A percentile compares a stretch with the other conserved stretches of the same genome.
These are phyloP conservation scores for Candida lessepsii DNA, from an alignment of 805 yeast species.

Conservation along the genomic window DNA sequence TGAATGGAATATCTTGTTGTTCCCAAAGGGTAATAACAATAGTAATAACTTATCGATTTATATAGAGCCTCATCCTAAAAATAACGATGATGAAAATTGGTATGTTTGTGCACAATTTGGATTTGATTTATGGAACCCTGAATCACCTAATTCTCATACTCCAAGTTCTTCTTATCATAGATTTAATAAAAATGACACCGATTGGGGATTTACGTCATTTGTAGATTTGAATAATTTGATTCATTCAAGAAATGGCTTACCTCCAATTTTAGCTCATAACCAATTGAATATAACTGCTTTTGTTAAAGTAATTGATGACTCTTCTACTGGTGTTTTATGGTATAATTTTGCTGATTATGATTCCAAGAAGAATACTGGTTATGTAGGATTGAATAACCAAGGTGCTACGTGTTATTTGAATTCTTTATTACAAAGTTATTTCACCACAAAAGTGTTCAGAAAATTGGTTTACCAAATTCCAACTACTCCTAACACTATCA, in stretches of 20 bases:
- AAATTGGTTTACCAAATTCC: slow-evolving; percentile 89
- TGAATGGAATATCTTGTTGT: slow-evolving; percentile 69
- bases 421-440: slow-evolving; percentile 87
- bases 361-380: slow-evolving; percentile 85
- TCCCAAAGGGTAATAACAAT: slow-evolving; percentile 71
- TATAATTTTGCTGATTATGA: slow-evolving; percentile 81
- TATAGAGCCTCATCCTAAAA: slow-evolving; percentile 66
- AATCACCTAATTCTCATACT: slow-evolving; percentile 58
- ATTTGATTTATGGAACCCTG: slow-evolving; percentile 79
- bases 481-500: slow-evolving; percentile 45
- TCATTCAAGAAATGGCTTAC: slow-evolving; percentile 14
- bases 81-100: slow-evolving; percentile 48
- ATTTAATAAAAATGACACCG: slow-evolving; percentile 71
- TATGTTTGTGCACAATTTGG: slow-evolving; percentile 90
- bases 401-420: slow-evolving; percentile 98
- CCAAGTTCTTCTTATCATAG: slow-evolving; percentile 73
- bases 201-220: slow-evolving; percentile 94
- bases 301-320: slow-evolving; percentile 76
- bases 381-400: slow-evolving; percentile 89
- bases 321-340: slow-evolving; percentile 91
- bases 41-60: slow-evolving; percentile 63
- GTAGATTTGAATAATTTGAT: slow-evolving; percentile 52
- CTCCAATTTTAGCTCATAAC: slow-evolving; percentile 50
- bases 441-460: slow-evolving; percentile 78
- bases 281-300: slow-evolving; percentile 70